Evolutionary conservation across 305 asterid species (phyloP), one percentile per base, ranked within the genome.

Genomic region (Coffea humblotiana): DNA sequence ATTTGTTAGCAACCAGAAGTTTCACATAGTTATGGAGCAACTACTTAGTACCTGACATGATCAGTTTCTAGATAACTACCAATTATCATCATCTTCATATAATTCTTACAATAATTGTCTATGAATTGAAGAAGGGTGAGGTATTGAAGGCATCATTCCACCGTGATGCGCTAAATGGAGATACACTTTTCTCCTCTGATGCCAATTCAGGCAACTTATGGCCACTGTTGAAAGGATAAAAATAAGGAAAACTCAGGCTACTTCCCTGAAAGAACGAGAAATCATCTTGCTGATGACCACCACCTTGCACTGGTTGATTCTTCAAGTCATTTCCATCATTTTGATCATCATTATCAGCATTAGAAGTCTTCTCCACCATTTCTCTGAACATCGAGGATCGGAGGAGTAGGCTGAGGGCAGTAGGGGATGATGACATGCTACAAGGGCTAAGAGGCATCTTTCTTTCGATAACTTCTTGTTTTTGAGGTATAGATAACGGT

Each of bases 401-500:
- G n/a, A 90, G 88, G 15, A 93, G 90, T 47, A 93, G 92, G 77
- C 94, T 84, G 3, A 93, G 80, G 2, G 97, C 95, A 2, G 97
- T 84, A 6, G 95, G 90, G 3, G 97, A 81, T 0, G 97, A 64
- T 16, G 89, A 77, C 47, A 74, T 88, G 79, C 25, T 88, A 67
- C 75, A 67, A 40, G 87, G 89, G 81, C 84, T 84, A 35, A 90
- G 85, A 23, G 95, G 94, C 85, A 85, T 84, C 82, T 88, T 90
- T 77, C 89, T 79, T 74, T 93, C 97, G 6, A 90, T 80, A 8
- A 91, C 82, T 77, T 93, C 92, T 74, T 79, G 90, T 43, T 86
- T 88, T 16, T 81, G 81, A 27, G 88, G 83, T 11, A 91, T 86
- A 48, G 72, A 63, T 3, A 77, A 15, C 32, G 65, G 43, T 27